Evolutionary conservation across 495 filamentous ascomycete species (phyloP).

Genomic region (Podospora pseudoanserina): DNA sequence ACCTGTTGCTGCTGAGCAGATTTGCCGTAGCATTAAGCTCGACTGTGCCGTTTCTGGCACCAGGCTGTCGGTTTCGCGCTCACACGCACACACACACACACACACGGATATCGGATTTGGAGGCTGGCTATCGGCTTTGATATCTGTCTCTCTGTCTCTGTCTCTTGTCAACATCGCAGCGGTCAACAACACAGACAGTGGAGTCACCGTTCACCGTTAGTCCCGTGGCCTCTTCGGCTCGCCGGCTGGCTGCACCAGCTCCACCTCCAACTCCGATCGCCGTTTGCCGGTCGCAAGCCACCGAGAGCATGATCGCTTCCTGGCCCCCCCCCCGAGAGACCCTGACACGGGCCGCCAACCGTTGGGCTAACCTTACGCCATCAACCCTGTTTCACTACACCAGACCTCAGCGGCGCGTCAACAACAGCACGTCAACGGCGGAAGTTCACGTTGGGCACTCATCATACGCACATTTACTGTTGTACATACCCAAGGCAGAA

Average conservation of each 20-base stretch:
- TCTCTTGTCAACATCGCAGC: too few species aligned
- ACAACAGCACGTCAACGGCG: background rate
- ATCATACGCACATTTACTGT: too few species aligned
- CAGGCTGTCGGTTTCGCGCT: background rate
- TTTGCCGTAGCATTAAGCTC: background rate
- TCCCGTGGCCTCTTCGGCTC: background rate
- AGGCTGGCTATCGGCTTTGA: background rate
- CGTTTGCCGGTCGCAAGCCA: background rate
- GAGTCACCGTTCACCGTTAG: background rate
- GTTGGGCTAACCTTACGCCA: background rate
- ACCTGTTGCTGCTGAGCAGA: background rate
- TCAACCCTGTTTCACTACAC: background rate
- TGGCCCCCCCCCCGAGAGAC: background rate
- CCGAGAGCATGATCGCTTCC: background rate
- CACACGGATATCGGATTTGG: background rate
- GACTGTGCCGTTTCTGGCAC: constrained; percentile 2
- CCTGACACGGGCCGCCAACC: background rate
- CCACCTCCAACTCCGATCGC: background rate
- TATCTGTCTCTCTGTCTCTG: background rate
- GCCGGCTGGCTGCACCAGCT: background rate
- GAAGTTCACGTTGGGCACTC: background rate
- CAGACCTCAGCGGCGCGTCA: background rate
- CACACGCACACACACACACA: too few species aligned
- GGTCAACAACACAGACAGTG: background rate
- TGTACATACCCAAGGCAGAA: background rate